These are phyloP conservation scores for Dimocarpus longan DNA, from an alignment of 345 rosid species.

Conservation along the genomic window DNA sequence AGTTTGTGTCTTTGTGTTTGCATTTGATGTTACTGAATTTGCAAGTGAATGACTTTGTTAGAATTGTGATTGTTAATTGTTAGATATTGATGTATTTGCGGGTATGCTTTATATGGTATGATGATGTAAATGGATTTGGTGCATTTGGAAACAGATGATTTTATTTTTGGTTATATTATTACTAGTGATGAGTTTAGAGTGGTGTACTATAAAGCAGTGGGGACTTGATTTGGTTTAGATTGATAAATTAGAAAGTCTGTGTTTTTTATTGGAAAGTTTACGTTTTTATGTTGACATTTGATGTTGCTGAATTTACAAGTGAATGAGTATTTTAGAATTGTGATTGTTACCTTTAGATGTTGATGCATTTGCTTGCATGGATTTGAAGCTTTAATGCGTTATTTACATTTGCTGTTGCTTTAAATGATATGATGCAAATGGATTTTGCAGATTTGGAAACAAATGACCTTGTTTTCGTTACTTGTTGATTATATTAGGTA, in stretches of 20 bases:
- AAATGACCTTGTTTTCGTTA: neutral
- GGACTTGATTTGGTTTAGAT: neutral
- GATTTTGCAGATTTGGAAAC: neutral
- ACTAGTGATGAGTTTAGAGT: too few relatives aligned
- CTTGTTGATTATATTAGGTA: neutral
- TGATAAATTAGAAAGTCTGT: too few relatives aligned
- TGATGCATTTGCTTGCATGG: neutral
- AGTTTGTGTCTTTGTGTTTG: neutral
- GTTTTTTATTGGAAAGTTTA: neutral
- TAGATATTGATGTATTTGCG: too few relatives aligned
- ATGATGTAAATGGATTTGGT: too few relatives aligned
- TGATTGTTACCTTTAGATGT: neutral
- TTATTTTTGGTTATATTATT: too few relatives aligned
- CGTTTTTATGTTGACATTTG: neutral
- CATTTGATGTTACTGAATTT: constrained; percentile 1
- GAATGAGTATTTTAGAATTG: neutral
- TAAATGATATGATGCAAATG: neutral
- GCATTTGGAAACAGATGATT: too few relatives aligned
- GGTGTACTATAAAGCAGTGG: too few relatives aligned
- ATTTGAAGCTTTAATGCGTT: neutral
- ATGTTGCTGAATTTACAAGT: neutral
- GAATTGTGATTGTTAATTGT: neutral
- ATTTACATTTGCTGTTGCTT: neutral
- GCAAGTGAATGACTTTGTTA: neutral
- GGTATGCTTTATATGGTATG: too few relatives aligned